A percentile compares a stretch with the other conserved stretches of the same genome.
phyloP scores from a whole-genome alignment of 2,329 filamentous ascomycete species.

The Ambrosiella xylebori region DNA sequence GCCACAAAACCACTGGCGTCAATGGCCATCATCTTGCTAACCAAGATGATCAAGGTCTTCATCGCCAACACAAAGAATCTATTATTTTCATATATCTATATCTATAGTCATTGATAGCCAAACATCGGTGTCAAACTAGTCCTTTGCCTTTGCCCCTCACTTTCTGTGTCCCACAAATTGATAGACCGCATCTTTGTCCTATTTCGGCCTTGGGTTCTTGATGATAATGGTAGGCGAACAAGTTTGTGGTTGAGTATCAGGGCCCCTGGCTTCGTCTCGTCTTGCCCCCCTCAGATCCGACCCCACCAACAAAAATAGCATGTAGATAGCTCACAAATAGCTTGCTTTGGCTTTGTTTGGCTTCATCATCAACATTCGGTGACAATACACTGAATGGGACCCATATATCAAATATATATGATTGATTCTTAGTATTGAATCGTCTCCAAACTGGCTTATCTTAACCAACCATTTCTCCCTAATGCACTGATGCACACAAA shows the following conservation, averaged over 20 bases:
- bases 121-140: too few species aligned
- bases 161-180: background rate
- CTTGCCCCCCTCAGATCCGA: background rate
- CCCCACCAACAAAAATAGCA: background rate
- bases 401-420: too few species aligned
- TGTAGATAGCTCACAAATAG: background rate
- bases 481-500: background rate
- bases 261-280: slow-evolving; percentile 4
- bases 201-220: background rate
- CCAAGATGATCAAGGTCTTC: too few species aligned
- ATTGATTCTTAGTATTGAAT: too few species aligned
- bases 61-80: too few species aligned
- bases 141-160: too few species aligned
- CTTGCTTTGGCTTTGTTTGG: background rate
- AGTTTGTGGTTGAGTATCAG: background rate
- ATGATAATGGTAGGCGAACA: background rate
- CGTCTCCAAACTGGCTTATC: too few species aligned
- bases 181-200: background rate
- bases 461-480: too few species aligned
- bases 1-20: too few species aligned
- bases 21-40: too few species aligned
- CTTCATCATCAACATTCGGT: background rate
- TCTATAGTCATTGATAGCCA: too few species aligned
- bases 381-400: background rate
- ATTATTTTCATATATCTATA: too few species aligned